Base-by-base conservation (phyloP, 2,329 filamentous ascomycete genomes). In the Ramularia collo-cygni region DNA sequence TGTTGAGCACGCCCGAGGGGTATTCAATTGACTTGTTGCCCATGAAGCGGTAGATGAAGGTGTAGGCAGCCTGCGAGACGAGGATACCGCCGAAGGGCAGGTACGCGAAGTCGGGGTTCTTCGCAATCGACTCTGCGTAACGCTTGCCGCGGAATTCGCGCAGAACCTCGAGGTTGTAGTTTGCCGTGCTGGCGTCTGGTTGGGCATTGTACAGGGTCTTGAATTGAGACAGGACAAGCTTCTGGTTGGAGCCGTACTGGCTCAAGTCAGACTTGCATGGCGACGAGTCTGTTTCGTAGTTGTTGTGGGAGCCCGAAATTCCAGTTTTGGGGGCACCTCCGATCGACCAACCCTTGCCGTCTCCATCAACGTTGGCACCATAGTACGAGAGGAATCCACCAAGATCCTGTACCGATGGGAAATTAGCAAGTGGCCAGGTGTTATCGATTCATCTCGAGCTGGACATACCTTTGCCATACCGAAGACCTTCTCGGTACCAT, bases 41-140 rank as follows among this genome's bases (percentile, higher is more conserved):
- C 59, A 66, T 64, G 52, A 64, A 61, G 28, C 60, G 57, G 50
- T 61, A 62, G 46, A 63, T 58, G 52, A 54, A 58, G 28, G 54
- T 57, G 44, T 51, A 56, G 10, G 54, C 54, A 12, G 56, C 56
- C 43, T 58, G 54, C 8, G 56, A 54, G 13, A 58, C 57, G 7
- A 38, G 44, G 14, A 58, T 51, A 32, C 56, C 56, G 14, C 46
- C 43, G 46, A 60, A 57, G 15, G 56, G 52, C 6, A 24, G 36
- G 29, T 52, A 42, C 42, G 43, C 32, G 35, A 52, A 61, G 44
- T 59, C 42, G 10, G 57, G 53, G 42, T 61, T 61, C 38, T 47
- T 48, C 21, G 46, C 41, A 31, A 60, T 54, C 28, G 43, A 51
- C 33, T 61, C 46, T 28, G 54, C 39, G 47, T 56, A 56, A n/a